A percentile compares a stretch with the other conserved stretches of the same genome.
Evolutionary conservation across 1,284 basidiomycete species (phyloP).

Genomic region (Ganoderma multipileum): DNA sequence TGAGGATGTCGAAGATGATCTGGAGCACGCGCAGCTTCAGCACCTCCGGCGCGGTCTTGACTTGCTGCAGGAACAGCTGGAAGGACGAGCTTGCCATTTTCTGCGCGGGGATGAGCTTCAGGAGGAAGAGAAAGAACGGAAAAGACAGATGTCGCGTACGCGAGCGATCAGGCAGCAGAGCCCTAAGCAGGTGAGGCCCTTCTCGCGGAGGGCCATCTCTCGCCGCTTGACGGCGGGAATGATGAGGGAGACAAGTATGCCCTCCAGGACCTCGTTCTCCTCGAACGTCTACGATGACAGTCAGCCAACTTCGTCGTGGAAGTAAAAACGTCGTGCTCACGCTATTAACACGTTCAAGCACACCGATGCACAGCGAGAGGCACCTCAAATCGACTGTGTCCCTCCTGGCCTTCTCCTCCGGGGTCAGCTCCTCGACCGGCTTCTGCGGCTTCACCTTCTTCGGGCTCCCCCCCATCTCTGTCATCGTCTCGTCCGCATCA

Average conservation of each 20-base stretch:
- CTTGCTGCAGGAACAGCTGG: conserved; percentile 89
- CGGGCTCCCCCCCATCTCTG: conserved; percentile 38
- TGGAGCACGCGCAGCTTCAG: conserved; percentile 86
- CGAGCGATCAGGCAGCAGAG: conserved; percentile 92
- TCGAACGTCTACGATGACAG: conserved; percentile 72
- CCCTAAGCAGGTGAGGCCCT: conserved; percentile 86
- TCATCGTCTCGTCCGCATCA: conserved; percentile 42
- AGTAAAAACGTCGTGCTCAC: conserved; percentile 46
- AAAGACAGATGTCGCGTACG: conserved; percentile 43
- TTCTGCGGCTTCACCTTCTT: conserved; percentile 45
- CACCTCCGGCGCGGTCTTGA: conserved; percentile 78
- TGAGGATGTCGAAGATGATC: conserved; percentile 89
- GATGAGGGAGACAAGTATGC: conserved; percentile 89
- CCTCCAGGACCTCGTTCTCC: conserved; percentile 94
- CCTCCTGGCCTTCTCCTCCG: conserved; percentile 63
- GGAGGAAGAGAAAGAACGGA: not conserved
- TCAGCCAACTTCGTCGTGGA: conserved; percentile 10
- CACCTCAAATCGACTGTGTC: conserved; percentile 86
- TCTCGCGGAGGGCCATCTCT: conserved; percentile 84
- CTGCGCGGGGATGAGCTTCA: conserved; percentile 43
- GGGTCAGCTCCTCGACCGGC: conserved; percentile 55
- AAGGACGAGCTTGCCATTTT: conserved; percentile 93
- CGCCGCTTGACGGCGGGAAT: conserved; percentile 91
- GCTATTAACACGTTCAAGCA: conserved; percentile 91
- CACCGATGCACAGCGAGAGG: conserved; percentile 87